Conservation (phyloP, 768 basidiomycete genomes). For the Suillus hirtellus region DNA sequence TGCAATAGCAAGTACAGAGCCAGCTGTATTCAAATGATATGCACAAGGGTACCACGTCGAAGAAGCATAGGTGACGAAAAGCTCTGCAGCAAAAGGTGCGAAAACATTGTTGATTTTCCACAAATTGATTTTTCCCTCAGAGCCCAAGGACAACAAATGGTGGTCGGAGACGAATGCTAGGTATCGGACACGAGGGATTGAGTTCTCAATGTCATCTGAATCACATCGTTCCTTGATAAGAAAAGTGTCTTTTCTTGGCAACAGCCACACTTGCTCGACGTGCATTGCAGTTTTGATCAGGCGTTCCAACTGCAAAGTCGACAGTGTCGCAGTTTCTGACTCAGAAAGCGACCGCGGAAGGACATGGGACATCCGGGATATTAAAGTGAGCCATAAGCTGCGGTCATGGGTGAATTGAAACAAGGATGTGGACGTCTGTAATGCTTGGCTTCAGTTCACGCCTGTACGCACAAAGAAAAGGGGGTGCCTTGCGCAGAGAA, state of each 20-base stretch:
- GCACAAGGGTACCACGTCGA: slow-evolving; percentile 7
- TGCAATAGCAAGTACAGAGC: slow-evolving; percentile 22
- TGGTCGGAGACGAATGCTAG: slow-evolving; percentile 23
- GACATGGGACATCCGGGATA: slow-evolving; percentile 12
- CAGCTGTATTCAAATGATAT: neutral
- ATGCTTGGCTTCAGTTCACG: slow-evolving; percentile 1
- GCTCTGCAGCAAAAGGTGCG: neutral
- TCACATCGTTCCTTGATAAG: neutral
- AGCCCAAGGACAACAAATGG: slow-evolving; percentile 23
- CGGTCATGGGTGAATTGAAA: slow-evolving; percentile 18
- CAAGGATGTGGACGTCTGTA: slow-evolving; percentile 28
- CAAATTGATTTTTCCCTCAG: slow-evolving; percentile 11
- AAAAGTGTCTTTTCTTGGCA: slow-evolving; percentile 11
- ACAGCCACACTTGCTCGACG: slow-evolving; percentile 21
- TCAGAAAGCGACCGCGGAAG: slow-evolving; percentile 20
- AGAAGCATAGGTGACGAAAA: slow-evolving; percentile 1
- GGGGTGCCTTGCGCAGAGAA: slow-evolving; percentile 19
- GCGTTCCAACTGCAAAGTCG: slow-evolving; percentile 16
- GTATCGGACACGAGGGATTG: neutral
- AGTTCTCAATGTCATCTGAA: neutral
- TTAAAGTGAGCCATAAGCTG: slow-evolving; percentile 22
- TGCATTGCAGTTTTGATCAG: slow-evolving; percentile 15
- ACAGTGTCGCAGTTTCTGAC: slow-evolving; percentile 17
- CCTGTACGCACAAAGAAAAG: neutral
- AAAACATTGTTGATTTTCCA: slow-evolving; percentile 18